Percentiles rank a stretch among this genome's conserved stretches.
Conservation (phyloP, 345 rosid genomes). For the Populus davidiana region DNA sequence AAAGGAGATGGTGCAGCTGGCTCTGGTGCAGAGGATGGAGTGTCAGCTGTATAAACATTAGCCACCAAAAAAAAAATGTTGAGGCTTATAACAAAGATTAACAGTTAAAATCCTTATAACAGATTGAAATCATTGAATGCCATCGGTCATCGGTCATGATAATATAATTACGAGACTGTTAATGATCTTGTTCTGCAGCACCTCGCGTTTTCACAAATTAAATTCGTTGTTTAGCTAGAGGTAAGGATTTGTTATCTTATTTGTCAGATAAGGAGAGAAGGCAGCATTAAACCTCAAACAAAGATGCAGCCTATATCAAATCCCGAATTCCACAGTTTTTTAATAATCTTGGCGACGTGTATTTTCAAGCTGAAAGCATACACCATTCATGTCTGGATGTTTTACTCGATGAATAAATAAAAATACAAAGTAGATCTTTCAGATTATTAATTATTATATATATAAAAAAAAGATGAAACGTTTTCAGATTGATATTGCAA, state of each 20-base stretch:
- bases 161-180: neutral
- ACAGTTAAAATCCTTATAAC: neutral
- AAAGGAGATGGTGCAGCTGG: neutral
- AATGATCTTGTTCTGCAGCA: neutral
- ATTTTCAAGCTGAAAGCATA: too few relatives aligned
- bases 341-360: too few relatives aligned
- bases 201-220: neutral
- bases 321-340: neutral
- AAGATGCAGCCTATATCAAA: too few relatives aligned
- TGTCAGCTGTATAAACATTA: neutral
- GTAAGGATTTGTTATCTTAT: too few relatives aligned
- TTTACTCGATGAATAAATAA: too few relatives aligned
- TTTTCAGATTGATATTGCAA: neutral
- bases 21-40: neutral
- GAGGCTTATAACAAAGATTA: neutral
- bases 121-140: neutral
- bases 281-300: too few relatives aligned
- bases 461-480: neutral
- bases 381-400: neutral
- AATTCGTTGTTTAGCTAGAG: too few relatives aligned
- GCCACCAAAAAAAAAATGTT: neutral
- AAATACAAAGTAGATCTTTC: neutral
- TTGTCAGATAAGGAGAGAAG: too few relatives aligned
- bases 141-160: neutral
- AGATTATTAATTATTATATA: neutral